Evolutionary conservation across 1,139 yeast genomes (phyloP).

Genomic region (Sugiyamaella pinicola): DNA sequence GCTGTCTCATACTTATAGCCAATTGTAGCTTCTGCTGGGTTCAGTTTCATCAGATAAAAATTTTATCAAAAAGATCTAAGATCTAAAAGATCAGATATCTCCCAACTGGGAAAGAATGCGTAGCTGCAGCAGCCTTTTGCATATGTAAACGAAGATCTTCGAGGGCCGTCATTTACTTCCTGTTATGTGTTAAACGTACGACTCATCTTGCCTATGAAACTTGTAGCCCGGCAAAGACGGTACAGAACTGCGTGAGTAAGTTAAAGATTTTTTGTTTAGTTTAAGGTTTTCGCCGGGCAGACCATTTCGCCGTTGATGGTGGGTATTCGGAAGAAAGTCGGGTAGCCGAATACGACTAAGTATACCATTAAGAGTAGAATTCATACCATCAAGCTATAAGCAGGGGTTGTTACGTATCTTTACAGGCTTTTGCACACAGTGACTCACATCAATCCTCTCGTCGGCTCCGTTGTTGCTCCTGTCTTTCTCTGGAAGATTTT

Average conservation of each 20-base stretch:
- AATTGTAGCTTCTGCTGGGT: background rate
- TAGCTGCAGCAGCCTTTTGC: background rate
- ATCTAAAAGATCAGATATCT: conserved; percentile 8
- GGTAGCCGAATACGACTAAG: too few relatives aligned
- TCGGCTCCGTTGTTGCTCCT: background rate
- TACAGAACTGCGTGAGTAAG: too few relatives aligned
- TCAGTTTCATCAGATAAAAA: conserved; percentile 9
- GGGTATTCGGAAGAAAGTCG: too few relatives aligned
- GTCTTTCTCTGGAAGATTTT: background rate
- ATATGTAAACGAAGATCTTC: background rate
- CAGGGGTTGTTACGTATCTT: too few relatives aligned
- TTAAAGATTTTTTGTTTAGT: too few relatives aligned
- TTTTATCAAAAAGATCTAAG: conserved; percentile 14
- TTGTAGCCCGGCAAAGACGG: background rate
- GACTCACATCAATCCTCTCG: background rate
- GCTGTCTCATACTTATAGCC: too few relatives aligned
- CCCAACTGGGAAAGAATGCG: background rate
- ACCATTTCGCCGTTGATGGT: too few relatives aligned
- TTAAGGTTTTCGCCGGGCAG: too few relatives aligned
- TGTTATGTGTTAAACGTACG: background rate
- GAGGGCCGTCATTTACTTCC: background rate
- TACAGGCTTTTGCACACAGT: too few relatives aligned
- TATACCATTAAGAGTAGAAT: too few relatives aligned
- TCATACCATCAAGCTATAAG: too few relatives aligned
- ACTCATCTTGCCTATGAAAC: background rate